These are phyloP conservation scores for Fusarium sp. DNA, from an alignment of 2,329 filamentous ascomycete species.

Conservation along the genomic window DNA sequence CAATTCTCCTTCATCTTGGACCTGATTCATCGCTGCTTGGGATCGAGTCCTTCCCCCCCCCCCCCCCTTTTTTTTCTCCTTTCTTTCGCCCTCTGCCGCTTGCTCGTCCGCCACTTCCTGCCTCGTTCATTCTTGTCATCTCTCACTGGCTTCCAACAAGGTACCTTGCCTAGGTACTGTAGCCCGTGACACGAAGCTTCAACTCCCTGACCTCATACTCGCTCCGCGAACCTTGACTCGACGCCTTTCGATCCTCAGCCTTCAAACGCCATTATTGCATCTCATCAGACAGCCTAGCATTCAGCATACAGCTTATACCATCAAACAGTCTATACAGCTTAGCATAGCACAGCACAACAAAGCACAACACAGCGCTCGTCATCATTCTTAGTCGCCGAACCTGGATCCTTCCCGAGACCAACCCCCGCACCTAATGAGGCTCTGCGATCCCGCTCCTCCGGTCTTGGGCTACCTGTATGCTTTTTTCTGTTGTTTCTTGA, in stretches of 20 bases:
- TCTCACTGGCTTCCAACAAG: background rate
- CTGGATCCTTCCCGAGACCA: conserved; percentile 25
- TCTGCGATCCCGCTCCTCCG: background rate
- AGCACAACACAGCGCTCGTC: conserved; percentile 14
- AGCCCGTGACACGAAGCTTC: conserved; percentile 3
- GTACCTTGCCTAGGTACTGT: background rate
- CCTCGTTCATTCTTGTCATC: conserved; percentile 11
- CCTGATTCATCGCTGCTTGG: background rate
- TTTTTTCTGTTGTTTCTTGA: background rate
- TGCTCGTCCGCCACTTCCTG: conserved; percentile 13
- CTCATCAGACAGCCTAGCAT: background rate
- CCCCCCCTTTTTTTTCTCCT: conserved; percentile 7
- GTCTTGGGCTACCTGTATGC: conserved; percentile 23
- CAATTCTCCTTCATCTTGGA: background rate
- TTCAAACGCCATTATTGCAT: background rate
- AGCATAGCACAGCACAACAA: background rate
- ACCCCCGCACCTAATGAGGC: background rate
- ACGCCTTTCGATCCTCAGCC: background rate
- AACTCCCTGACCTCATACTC: conserved; percentile 1
- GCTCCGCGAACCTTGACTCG: background rate
- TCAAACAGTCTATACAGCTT: background rate
- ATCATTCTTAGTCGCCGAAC: conserved; percentile 10
- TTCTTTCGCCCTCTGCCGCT: background rate
- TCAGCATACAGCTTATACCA: background rate
- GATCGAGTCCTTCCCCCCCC: background rate